Percentiles rank a stretch among this genome's conserved stretches.
Evolutionary conservation across 1,284 basidiomycete species (phyloP).

Genomic region (Moesziomyces globuligerus): DNA sequence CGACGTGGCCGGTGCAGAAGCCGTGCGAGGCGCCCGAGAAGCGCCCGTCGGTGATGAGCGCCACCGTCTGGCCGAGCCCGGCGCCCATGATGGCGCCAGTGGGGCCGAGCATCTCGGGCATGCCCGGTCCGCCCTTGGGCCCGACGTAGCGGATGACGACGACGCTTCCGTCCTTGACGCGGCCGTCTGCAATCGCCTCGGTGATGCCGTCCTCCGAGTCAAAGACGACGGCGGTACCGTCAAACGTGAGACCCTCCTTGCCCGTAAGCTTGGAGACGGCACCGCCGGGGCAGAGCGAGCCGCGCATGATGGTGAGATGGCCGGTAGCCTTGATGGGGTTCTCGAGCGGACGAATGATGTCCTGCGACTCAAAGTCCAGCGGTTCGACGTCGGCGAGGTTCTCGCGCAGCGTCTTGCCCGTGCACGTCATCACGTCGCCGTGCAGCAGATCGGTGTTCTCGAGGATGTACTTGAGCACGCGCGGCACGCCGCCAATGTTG

Average conservation of each 20-base stretch:
- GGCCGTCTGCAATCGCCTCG: constrained; percentile 80
- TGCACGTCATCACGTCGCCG: constrained; percentile 86
- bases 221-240: constrained; percentile 77
- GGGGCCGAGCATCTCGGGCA: constrained; percentile 91
- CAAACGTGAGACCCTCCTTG: constrained; percentile 89
- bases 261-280: constrained; percentile 96
- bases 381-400: constrained; percentile 84
- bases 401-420: constrained; percentile 85
- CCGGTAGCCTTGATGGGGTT: constrained; percentile 88
- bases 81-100: constrained; percentile 74
- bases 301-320: constrained; percentile 87
- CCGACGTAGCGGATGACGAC: constrained; percentile 87
- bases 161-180: constrained; percentile 88
- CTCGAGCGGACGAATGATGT: constrained; percentile 83
- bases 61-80: constrained; percentile 87
- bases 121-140: constrained; percentile 90
- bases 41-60: constrained; percentile 93
- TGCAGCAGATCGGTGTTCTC: constrained; percentile 78
- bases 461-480: constrained; percentile 77
- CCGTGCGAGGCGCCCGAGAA: constrained; percentile 82
- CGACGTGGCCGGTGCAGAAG: constrained; percentile 91
- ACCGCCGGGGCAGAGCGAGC: constrained; percentile 87
- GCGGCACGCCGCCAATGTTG: constrained; percentile 71
- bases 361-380: constrained; percentile 73
- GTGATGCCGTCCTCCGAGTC: constrained; percentile 84